Percentiles rank a stretch among this genome's conserved stretches.
phyloP scores from a whole-genome alignment of 2,329 filamentous ascomycete genomes.

The Ophiognomonia clavigignenti-juglandacearum region DNA sequence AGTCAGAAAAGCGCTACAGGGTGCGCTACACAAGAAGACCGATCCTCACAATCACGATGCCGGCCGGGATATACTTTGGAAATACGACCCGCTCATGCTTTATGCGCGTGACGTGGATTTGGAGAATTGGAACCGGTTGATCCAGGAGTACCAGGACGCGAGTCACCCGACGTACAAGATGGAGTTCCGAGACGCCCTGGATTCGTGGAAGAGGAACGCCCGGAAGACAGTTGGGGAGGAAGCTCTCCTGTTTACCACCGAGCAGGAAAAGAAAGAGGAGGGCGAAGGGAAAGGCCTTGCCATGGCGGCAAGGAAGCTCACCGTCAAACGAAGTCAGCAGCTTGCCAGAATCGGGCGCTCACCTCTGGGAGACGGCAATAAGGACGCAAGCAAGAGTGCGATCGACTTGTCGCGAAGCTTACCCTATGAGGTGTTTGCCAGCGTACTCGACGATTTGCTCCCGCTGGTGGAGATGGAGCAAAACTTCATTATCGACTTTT shows the following conservation, averaged over 20 bases:
- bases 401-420: conserved; percentile 52
- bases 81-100: conserved; percentile 80
- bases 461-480: conserved; percentile 88
- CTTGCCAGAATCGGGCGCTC: conserved; percentile 65
- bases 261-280: conserved; percentile 80
- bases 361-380: conserved; percentile 57
- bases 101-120: conserved; percentile 83
- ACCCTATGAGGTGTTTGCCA: conserved; percentile 76
- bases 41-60: conserved; percentile 67
- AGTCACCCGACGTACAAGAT: conserved; percentile 73
- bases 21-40: conserved; percentile 59
- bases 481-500: conserved; percentile 95
- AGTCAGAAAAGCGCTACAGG: conserved; percentile 60
- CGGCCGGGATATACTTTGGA: conserved; percentile 73
- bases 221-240: conserved; percentile 74
- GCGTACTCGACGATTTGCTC: conserved; percentile 74
- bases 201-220: conserved; percentile 75
- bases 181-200: conserved; percentile 73
- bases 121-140: conserved; percentile 73
- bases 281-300: conserved; percentile 42
- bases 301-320: conserved; percentile 79
- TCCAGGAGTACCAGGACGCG: conserved; percentile 76
- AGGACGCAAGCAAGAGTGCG: conserved; percentile 42
- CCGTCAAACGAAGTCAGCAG: conserved; percentile 90
- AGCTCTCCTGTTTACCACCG: conserved; percentile 80